Evolutionary conservation across 805 yeast genomes (phyloP), one percentile per base, ranked within the genome.

Genomic region (Naumovozyma baii): DNA sequence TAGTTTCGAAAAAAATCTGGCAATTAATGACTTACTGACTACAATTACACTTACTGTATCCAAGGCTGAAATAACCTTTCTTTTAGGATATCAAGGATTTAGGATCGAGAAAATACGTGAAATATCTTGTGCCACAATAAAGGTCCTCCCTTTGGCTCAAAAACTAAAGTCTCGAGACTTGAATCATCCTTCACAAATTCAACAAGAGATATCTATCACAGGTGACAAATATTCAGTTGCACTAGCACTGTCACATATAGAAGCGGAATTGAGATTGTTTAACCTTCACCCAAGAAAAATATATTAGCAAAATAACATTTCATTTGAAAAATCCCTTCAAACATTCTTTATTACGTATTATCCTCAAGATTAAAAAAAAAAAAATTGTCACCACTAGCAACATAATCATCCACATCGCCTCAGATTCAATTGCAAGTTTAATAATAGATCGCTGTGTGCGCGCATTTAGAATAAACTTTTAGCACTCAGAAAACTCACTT

Each of bases 1-100:
- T 22, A 22, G 10, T 22, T 10, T 10, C 9, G 26, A 10, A 22
- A 10, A 22, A 7, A 10, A 22, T 7, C 26, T 22, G 7, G 9
- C 26, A 7, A 22, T 22, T 7, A 22, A 10, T 7, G 26, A 22
- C 9, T 22, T 22, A 10, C 7, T 22, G 7, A 7, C 10, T 7
- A 22, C 26, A 7, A 10, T 22, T 22, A 10, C 7, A 10, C 10
- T 22, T 7, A 22, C 26, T 22, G 26, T 60, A 12, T 54, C 54
- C 8, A 57, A 59, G 25, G 48, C 47, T 18, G 70, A 70, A 39
- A 62, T 69, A 2, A 57, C 69, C 1, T 62, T 54, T 36, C 44
- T 72, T 5, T 71, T 72, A 37, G 77, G 77, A 0, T 57, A 50
- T 18, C 50, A 52, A n/a, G 77, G 77, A 1, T 29, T 44, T 15